Evolutionary conservation across 2,329 filamentous ascomycete genomes (phyloP), one percentile per base, ranked within the genome.

Genomic region (Pseudopithomyces maydicus): DNA sequence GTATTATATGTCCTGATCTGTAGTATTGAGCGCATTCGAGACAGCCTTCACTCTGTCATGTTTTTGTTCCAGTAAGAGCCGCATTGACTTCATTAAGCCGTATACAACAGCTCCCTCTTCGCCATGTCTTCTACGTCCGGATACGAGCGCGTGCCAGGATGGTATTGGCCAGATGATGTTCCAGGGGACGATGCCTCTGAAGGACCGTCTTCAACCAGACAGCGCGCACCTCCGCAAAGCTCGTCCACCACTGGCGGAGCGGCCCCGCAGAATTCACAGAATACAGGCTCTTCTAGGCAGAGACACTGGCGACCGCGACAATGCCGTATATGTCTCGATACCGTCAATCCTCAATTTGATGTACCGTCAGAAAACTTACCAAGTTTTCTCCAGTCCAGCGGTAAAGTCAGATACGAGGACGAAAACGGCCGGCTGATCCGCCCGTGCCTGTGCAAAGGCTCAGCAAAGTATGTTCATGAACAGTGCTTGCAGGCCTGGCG

Each of bases 391-490:
- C 82, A 87, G 62, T 77, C 83, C 26, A 73, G 73, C 41, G 83
- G 85, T 17, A 81, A 82, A 48, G 85, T 89, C 44, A 81, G 82
- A 19, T 97, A 96, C 70, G 83, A 88, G 50, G 93, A 91, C 22
- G 85, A 90, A 59, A 90, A 88, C 62, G 84, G 89, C 29, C 88
- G 92, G 49, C 81, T 99, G 26, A 85, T 98, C 66, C 90, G 90
- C 52, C 95, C 95, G 35, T 99, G 95, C 82, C 88, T 89, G 78
- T 99, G 95, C 83, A 96, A 91, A 79, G 95, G 95, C 51, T 91
- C 90, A 38, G 91, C 94, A 66, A 91, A 91, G 78, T 97, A 96
- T 77, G 92, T 98, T 22, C 95, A 99, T 75, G 92, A 97, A 76
- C 90, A 88, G 29, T 99, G 95, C 71, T 82, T 99, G 47, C 86